Base-by-base conservation (phyloP, 352 stramenopile genomes). In the Globisporangium rhizosaccharum region DNA sequence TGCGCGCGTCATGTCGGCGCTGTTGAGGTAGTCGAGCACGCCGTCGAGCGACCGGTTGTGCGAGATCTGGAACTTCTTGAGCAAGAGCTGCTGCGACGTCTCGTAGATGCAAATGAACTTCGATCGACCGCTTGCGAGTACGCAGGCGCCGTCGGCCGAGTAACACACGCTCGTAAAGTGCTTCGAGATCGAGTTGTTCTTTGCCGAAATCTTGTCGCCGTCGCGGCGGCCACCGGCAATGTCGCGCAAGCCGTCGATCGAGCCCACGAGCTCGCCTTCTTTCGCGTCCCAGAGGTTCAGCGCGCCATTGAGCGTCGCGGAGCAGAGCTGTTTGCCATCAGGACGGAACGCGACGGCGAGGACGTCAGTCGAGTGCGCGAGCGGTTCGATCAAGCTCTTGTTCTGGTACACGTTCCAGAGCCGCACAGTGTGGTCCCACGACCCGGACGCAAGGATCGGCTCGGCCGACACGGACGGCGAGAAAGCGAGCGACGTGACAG, bases 101-200 rank as follows among this genome's bases (percentile, higher is more conserved):
- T 98, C 92, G 82, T 99, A 99, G 63, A 99, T 99, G 68, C 98
- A 99, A 56, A 99, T 93, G 69, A 98, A 99, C 73, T 99, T 99
- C 53, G 90, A 98, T 54, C 96, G 96, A 14, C 97, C 97, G 57
- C 97, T 97, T 6, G 96, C 97, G 14, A 99, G 79, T 26, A 99
- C 81, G 66, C 95, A 99, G 14, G 87, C 87, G 56, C 98, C 98
- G 67, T 99, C 98, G 39, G 96, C 96, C 51, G 94, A 99, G 78
- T 99, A 99, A 65, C 92, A 97, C 23, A 99, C 83, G 61, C 90
- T 98, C n/a, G 95, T 99, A 66, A 99, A 99, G 68, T 99, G 96
- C 68, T 99, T 98, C 4, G 90, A 96, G 14, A 95, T 75, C 42
- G 94, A 75, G 71, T 98, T 93, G 72, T 94, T 96, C 36, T 85